Evolutionary conservation across 768 basidiomycete species (phyloP), one percentile per base, ranked within the genome.

Genomic region (Russula abietina): DNA sequence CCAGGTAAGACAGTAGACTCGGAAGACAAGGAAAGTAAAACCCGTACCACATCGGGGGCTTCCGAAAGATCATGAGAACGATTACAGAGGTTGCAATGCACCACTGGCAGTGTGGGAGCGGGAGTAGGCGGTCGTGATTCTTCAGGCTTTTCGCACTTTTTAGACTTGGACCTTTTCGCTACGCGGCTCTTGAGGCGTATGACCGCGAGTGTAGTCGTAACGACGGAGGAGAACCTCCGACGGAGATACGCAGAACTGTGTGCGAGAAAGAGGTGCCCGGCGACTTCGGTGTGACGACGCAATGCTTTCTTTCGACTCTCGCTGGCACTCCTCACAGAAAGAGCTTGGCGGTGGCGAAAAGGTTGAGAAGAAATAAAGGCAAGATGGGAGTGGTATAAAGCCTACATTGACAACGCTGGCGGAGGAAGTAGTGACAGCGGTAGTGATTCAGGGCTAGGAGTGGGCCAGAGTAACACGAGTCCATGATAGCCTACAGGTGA

Each of bases 401-500:
- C 53, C 26, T 51, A 54, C 58, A 45, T n/a, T 41, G 28, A 43
- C 22, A 4, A 36, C 63, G 59, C 30, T 22, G 24, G 49, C 33
- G 45, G 3, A 39, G 45, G 30, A 52, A 50, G 14, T 19, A 45
- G 19, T 64, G 67, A 26, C 68, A 68, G 1, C 45, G 38, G 49
- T 69, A 68, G 33, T 69, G 65, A n/a, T 55, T 52, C 50, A 70
- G 54, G 36, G 65, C 68, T 0, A 70, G 57, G 16, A 70, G 30
- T 0, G 68, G 61, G 3, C 69, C 68, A 0, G 68, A 69, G 56
- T 69, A 65, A 43, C 69, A 70, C 1, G 69, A 51, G 41, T 70
- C 69, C 12, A 68, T 39, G 54, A 69, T 64, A 9, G 65, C 68
- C 68, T 69, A 54, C 3, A 46, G 24, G n/a, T n/a, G 30, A 59